Evolutionary conservation across 2,329 filamentous ascomycete genomes (phyloP).

Genomic region (Exophiala phaeomuriformis): DNA sequence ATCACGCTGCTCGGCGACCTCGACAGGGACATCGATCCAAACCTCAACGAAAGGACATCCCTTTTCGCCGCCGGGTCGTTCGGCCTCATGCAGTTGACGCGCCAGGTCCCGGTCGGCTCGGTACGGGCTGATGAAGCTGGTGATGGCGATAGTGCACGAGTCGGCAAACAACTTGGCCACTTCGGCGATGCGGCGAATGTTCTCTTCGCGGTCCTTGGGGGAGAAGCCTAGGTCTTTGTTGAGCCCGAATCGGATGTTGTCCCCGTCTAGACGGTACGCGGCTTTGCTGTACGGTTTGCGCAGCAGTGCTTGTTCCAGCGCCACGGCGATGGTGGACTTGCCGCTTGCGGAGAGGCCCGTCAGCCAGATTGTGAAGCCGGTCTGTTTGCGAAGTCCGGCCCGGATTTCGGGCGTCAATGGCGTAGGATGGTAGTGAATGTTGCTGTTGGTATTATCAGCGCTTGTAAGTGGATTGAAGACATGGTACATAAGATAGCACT

Average conservation of each 20-base stretch:
- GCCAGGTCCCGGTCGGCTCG: conserved; percentile 76
- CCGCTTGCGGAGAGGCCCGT: conserved; percentile 93
- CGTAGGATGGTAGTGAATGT: conserved; percentile 43
- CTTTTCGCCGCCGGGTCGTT: conserved; percentile 50
- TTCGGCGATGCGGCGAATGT: conserved; percentile 93
- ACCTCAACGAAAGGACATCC: conserved; percentile 87
- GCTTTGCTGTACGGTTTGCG: conserved; percentile 61
- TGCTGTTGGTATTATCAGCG: conserved; percentile 28
- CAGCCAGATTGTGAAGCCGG: conserved; percentile 94
- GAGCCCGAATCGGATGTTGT: conserved; percentile 95
- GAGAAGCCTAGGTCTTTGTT: conserved; percentile 97
- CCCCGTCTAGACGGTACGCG: conserved; percentile 91
- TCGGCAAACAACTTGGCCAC: conserved; percentile 97
- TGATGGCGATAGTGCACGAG: conserved; percentile 76
- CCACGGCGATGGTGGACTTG: conserved; percentile 94
- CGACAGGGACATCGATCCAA: conserved; percentile 82
- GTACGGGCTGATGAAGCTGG: conserved; percentile 96
- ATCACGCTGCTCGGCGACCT: conserved; percentile 88
- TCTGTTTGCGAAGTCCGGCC: conserved; percentile 59
- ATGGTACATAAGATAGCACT: not conserved
- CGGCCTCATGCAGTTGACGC: conserved; percentile 66
- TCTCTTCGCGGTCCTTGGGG: conserved; percentile 90
- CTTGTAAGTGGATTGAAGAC: conserved; percentile 8
- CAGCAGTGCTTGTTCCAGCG: conserved; percentile 92
- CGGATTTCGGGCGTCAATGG: conserved; percentile 39